Conservation (phyloP, 2,329 filamentous ascomycete species). For the Huntiella bhutanensis region DNA sequence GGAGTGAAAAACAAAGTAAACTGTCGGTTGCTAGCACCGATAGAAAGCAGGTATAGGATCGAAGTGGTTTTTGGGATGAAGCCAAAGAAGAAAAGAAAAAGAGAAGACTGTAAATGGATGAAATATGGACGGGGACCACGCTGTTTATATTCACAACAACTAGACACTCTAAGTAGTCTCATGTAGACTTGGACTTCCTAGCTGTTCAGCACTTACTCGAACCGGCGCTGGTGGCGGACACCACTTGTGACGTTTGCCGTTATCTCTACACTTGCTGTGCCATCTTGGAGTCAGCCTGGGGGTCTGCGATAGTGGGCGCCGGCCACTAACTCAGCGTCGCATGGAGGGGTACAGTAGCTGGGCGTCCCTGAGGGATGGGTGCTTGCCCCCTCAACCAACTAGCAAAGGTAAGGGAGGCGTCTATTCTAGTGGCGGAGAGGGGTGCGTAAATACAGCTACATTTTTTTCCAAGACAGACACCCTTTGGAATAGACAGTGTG, state of each 20-base stretch:
- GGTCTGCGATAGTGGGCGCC: neutral
- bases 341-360: constrained; percentile 1
- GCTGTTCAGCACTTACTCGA: no score
- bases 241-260: no score
- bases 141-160: constrained; percentile 7
- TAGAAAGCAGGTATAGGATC: constrained; percentile 1
- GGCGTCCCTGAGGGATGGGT: constrained; percentile 1
- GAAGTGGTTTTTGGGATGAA: constrained; percentile 6
- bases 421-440: neutral
- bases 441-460: neutral
- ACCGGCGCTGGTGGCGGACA: no score
- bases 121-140: constrained; percentile 1
- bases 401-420: neutral
- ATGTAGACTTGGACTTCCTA: no score
- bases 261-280: no score
- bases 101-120: neutral
- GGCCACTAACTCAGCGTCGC: neutral
- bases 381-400: neutral
- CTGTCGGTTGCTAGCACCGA: constrained; percentile 5
- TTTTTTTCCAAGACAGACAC: no score
- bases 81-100: constrained; percentile 8
- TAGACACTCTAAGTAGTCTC: no score
- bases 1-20: neutral
- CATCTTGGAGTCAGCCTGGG: no score
- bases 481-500: no score